Evolutionary conservation across 345 rosid genomes (phyloP).

Genomic region (Boechera stricta): DNA sequence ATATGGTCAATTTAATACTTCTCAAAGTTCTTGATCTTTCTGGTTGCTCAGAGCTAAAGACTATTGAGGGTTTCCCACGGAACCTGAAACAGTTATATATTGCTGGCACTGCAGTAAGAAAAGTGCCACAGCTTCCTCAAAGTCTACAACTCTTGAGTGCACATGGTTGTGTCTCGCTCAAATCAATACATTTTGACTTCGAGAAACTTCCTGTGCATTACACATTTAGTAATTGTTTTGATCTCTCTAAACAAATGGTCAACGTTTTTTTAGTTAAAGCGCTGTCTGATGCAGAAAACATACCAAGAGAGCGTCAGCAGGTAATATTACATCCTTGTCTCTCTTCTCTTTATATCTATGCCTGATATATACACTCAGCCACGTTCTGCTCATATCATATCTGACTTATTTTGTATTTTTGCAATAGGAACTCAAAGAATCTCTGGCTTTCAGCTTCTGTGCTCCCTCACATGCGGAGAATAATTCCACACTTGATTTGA

Average conservation of each 20-base stretch:
- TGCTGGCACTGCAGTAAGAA: slow-evolving; percentile 18
- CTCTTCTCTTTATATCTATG: not conserved
- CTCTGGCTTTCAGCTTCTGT: slow-evolving; percentile 3
- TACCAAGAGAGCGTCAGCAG: not conserved
- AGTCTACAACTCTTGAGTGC: slow-evolving; percentile 12
- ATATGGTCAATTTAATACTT: too few species aligned
- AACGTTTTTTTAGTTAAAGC: not conserved
- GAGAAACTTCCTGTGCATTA: not conserved
- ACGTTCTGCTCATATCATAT: not conserved
- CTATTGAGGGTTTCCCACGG: too few species aligned
- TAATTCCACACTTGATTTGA: not conserved
- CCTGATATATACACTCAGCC: not conserved
- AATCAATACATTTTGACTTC: too few species aligned
- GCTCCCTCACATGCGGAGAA: not conserved
- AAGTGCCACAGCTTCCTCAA: slow-evolving; percentile 37
- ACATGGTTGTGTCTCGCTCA: slow-evolving; percentile 5
- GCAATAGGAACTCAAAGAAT: not conserved
- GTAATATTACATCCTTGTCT: not conserved
- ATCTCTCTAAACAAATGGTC: slow-evolving; percentile 3
- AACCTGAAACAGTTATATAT: too few species aligned
- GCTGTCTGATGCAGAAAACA: not conserved
- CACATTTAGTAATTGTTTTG: slow-evolving; percentile 35
- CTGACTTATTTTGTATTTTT: not conserved
- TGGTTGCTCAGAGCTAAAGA: too few species aligned
- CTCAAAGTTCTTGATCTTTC: too few species aligned